Percentiles rank a stretch among this genome's conserved stretches.
Conservation (phyloP, 768 basidiomycete species). For the Goffeauzyma gilvescens region DNA sequence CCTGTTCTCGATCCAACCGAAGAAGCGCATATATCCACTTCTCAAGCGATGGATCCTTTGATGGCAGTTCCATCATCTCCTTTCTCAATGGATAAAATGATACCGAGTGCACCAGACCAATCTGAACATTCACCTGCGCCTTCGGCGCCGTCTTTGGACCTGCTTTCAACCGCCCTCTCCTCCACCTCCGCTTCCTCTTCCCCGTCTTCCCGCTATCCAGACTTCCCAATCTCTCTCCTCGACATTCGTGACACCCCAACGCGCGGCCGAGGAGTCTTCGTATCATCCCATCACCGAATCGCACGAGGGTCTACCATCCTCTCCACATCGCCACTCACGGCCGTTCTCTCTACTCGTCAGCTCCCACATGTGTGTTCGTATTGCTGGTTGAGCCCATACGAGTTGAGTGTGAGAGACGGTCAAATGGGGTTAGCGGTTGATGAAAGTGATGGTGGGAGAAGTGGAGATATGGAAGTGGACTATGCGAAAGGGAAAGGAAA, state of each 20-base stretch:
- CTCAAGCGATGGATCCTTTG: too few relatives aligned
- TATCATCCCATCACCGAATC: conserved; percentile 3
- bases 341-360: background rate
- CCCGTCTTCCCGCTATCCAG: background rate
- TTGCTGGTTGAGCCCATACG: conserved; percentile 45
- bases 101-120: too few relatives aligned
- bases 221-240: background rate
- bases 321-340: background rate
- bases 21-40: too few relatives aligned
- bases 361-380: conserved; percentile 42
- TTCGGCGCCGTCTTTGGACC: too few relatives aligned
- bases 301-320: conserved; percentile 7
- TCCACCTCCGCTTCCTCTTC: background rate
- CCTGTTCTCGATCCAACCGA: too few relatives aligned
- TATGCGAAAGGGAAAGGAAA: conserved; percentile 24
- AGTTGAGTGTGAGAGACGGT: conserved; percentile 19
- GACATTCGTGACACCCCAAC: background rate
- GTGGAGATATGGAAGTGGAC: background rate
- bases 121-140: too few relatives aligned
- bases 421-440: background rate
- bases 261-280: background rate
- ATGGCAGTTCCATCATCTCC: too few relatives aligned
- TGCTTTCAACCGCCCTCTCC: too few relatives aligned
- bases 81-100: too few relatives aligned
- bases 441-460: background rate